Evolutionary conservation across 768 basidiomycete genomes (phyloP).

Genomic region (Tricholoma flavovirens): DNA sequence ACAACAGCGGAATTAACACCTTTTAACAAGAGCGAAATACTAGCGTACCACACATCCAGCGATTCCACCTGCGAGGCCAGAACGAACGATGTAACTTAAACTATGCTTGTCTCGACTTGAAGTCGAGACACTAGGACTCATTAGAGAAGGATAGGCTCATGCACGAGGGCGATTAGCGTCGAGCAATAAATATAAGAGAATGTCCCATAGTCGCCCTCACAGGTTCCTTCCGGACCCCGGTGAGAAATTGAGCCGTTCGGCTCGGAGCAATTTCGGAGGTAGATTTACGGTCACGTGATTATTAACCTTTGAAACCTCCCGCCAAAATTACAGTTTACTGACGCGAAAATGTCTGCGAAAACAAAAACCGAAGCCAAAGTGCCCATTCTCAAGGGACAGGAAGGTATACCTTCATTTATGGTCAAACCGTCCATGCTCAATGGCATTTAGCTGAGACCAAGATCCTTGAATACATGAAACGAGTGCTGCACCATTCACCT

Average conservation of each 20-base stretch:
- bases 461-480: constrained; percentile 74
- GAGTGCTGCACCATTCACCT: constrained; percentile 32
- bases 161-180: constrained; percentile 14
- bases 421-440: not conserved
- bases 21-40: constrained; percentile 4
- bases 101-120: constrained; percentile 47
- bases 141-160: constrained; percentile 33
- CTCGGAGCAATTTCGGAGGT: not conserved
- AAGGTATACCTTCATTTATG: constrained; percentile 36
- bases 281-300: not conserved
- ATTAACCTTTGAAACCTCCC: too few relatives aligned
- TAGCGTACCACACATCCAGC: constrained; percentile 86
- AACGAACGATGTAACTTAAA: constrained; percentile 62
- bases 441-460: constrained; percentile 59
- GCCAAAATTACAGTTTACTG: not conserved
- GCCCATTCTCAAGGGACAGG: constrained; percentile 64
- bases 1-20: not conserved
- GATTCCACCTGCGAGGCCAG: constrained; percentile 87
- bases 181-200: not conserved
- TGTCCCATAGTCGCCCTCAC: too few relatives aligned
- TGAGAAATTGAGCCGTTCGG: not conserved
- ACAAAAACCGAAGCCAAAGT: constrained; percentile 50
- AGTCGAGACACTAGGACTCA: constrained; percentile 54
- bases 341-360: constrained; percentile 41
- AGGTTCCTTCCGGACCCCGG: too few relatives aligned